These are phyloP conservation scores for Pythium volutum DNA, from an alignment of 352 stramenopile genomes.

Conservation along the genomic window DNA sequence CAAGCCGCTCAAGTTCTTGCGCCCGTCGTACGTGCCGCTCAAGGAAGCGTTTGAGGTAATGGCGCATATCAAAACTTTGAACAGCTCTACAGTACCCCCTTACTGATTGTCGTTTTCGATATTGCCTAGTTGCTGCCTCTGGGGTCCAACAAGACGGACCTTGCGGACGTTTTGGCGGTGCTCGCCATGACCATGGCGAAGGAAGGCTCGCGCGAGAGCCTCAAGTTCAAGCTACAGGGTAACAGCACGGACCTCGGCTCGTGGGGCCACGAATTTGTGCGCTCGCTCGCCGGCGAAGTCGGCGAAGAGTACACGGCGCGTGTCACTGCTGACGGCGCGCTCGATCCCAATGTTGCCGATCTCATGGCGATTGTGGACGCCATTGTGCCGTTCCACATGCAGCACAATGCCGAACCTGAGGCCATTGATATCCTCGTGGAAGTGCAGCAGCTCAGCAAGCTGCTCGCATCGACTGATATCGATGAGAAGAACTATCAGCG, in stretches of 20 bases:
- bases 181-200: constrained; percentile 99
- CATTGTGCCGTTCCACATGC: constrained; percentile 99
- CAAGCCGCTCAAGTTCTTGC: constrained; percentile 99
- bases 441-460: constrained; percentile 94
- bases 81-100: background rate
- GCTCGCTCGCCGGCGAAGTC: constrained; percentile 97
- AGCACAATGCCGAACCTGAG: constrained; percentile 99
- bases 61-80: background rate
- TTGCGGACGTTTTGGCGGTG: constrained; percentile 90
- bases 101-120: background rate
- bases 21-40: constrained; percentile 93
- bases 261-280: constrained; percentile 99
- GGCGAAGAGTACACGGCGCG: constrained; percentile 90
- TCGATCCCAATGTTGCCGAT: constrained; percentile 85
- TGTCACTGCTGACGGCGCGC: constrained; percentile 43
- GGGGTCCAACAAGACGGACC: constrained; percentile 71
- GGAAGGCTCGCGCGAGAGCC: constrained; percentile 84
- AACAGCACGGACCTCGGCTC: constrained; percentile 90
- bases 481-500: constrained; percentile 99
- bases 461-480: constrained; percentile 92
- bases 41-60: constrained; percentile 81
- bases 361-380: constrained; percentile 96
- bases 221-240: constrained; percentile 90
- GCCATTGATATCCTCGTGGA: constrained; percentile 99
- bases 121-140: constrained; percentile 28